Conservation (phyloP, 495 filamentous ascomycete species). For the Aspergillus affinis region DNA sequence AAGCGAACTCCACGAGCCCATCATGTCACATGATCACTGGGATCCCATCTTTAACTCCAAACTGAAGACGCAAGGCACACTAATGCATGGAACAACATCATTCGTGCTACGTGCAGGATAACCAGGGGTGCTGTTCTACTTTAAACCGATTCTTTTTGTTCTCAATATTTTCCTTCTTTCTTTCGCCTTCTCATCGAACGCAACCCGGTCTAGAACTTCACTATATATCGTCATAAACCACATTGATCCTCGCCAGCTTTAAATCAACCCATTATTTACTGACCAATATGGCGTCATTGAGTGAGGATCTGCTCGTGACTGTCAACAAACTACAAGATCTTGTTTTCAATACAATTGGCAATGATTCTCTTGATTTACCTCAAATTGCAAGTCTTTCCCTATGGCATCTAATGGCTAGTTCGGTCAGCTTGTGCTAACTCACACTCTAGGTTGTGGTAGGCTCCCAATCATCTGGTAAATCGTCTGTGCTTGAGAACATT, state of each 20-base stretch:
- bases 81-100: not conserved
- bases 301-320: slow-evolving; percentile 86
- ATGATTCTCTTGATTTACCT: slow-evolving; percentile 94
- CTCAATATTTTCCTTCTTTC: not conserved
- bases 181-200: not conserved
- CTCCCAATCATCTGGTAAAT: slow-evolving; percentile 98
- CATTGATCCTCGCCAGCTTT: not conserved
- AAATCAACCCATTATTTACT: not conserved
- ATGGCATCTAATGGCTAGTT: not conserved
- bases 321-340: slow-evolving; percentile 98
- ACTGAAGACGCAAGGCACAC: not conserved
- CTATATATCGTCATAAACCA: not conserved
- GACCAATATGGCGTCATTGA: slow-evolving; percentile 64
- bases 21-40: not conserved
- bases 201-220: too few species aligned
- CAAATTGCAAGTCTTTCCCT: slow-evolving; percentile 78
- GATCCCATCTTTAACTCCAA: not conserved
- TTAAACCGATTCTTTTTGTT: not conserved
- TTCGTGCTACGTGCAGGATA: not conserved
- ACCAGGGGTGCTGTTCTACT: not conserved
- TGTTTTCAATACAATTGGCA: slow-evolving; percentile 99
- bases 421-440: slow-evolving; percentile 12
- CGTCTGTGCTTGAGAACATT: slow-evolving; percentile 98
- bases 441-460: slow-evolving; percentile 85
- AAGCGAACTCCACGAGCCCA: not conserved